phyloP scores from a whole-genome alignment of 306 rosid species.

The Casuarina cunninghamiana region DNA sequence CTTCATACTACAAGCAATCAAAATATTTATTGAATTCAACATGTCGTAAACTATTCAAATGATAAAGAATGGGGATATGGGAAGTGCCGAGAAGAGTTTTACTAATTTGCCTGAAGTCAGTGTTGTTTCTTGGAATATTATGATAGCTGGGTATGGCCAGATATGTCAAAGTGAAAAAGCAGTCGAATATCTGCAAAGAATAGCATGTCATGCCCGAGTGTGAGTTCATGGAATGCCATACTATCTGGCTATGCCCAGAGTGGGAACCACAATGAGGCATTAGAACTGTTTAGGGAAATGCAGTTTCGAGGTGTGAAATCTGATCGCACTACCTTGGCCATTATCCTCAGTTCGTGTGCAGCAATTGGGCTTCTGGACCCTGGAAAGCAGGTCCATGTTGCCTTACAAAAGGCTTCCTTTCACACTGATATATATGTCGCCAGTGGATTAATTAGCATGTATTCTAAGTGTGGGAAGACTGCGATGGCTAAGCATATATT shows the following conservation, averaged over 20 bases:
- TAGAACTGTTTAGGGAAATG: conserved; percentile 63
- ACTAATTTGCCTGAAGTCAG: conserved; percentile 36
- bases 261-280: conserved; percentile 51
- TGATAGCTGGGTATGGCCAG: conserved; percentile 74
- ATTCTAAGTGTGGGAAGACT: conserved; percentile 71
- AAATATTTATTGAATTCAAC: too few species aligned
- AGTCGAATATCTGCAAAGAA: conserved; percentile 46
- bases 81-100: conserved; percentile 59
- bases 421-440: conserved; percentile 55
- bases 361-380: conserved; percentile 50
- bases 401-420: conserved; percentile 43
- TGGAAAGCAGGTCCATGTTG: conserved; percentile 72
- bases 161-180: conserved; percentile 44
- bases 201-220: conserved; percentile 54
- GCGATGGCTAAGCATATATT: conserved; percentile 52
- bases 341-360: conserved; percentile 67
- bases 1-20: too few species aligned
- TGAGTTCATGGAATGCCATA: conserved; percentile 78
- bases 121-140: conserved; percentile 76
- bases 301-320: conserved; percentile 53
- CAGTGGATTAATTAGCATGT: conserved; percentile 68
- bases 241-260: conserved; percentile 65
- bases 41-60: too few species aligned
- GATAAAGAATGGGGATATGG: conserved; percentile 54
- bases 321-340: conserved; percentile 66